Evolutionary conservation across 306 rosid species (phyloP).

Genomic region (Comarum palustre): DNA sequence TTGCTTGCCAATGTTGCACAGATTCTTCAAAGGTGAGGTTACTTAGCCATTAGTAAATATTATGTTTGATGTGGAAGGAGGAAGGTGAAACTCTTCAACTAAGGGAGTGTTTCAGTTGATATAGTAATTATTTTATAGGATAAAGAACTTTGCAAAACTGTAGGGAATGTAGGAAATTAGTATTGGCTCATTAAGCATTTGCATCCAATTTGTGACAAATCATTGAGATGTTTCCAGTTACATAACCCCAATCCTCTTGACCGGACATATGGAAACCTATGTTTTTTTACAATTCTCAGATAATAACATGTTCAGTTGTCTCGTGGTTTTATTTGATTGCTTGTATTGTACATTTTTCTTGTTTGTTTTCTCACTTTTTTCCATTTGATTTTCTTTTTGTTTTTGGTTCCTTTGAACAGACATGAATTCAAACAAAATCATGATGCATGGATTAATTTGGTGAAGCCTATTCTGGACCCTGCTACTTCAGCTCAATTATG

Average conservation of each 20-base stretch:
- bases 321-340: background rate
- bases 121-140: background rate
- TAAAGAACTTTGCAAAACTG: background rate
- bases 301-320: background rate
- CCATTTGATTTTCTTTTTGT: background rate
- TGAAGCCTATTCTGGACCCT: slow-evolving; percentile 69
- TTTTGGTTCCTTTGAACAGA: slow-evolving; percentile 37
- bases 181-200: background rate
- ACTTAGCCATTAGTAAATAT: background rate
- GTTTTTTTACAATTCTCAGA: background rate
- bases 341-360: background rate
- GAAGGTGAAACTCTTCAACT: slow-evolving; percentile 1
- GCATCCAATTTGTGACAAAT: background rate
- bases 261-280: background rate
- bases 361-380: background rate
- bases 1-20: slow-evolving; percentile 60
- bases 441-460: slow-evolving; percentile 63
- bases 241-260: background rate
- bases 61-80: slow-evolving; percentile 4
- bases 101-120: background rate
- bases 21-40: slow-evolving; percentile 68
- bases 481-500: slow-evolving; percentile 48
- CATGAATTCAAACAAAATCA: slow-evolving; percentile 65
- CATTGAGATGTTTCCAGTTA: background rate
- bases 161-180: background rate